These are phyloP conservation scores for Pisolithus orientalis DNA, from an alignment of 768 basidiomycete species.

Conservation along the genomic window DNA sequence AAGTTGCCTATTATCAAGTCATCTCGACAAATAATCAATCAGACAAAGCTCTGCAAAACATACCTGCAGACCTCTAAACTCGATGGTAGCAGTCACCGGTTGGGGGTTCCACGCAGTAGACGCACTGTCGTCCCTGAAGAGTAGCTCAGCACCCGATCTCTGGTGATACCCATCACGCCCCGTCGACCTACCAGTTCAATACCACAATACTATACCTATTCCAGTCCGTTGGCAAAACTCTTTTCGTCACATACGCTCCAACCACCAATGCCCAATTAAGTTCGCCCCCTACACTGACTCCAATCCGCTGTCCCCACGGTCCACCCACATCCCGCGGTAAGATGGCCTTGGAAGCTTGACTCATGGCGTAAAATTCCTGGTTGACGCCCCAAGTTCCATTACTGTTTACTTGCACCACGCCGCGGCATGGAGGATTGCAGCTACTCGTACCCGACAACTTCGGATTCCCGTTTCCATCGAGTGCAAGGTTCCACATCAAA, in stretches of 20 bases:
- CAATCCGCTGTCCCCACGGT: slow-evolving; percentile 64
- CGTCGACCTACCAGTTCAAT: slow-evolving; percentile 50
- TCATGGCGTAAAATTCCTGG: slow-evolving; percentile 75
- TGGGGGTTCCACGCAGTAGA: slow-evolving; percentile 49
- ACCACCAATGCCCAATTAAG: slow-evolving; percentile 57
- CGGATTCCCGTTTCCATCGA: slow-evolving; percentile 58
- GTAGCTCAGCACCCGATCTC: background rate
- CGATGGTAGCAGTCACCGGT: slow-evolving; percentile 52
- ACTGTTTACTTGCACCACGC: slow-evolving; percentile 59
- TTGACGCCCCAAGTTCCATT: slow-evolving; percentile 60
- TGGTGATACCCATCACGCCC: background rate
- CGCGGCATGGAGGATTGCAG: slow-evolving; percentile 61
- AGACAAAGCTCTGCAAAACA: slow-evolving; percentile 5
- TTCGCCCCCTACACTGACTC: slow-evolving; percentile 52
- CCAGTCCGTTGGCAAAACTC: slow-evolving; percentile 50
- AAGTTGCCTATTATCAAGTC: slow-evolving; percentile 40
- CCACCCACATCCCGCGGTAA: slow-evolving; percentile 63
- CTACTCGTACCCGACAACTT: slow-evolving; percentile 58
- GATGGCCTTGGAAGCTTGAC: slow-evolving; percentile 68
- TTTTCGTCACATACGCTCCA: slow-evolving; percentile 56
- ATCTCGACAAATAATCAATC: background rate
- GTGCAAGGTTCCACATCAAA: slow-evolving; percentile 73
- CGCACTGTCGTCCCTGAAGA: slow-evolving; percentile 40
- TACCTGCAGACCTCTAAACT: slow-evolving; percentile 58
- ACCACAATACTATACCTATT: slow-evolving; percentile 66